Evolutionary conservation across 2,329 filamentous ascomycete genomes (phyloP).

Genomic region (Calonectria crousiana): DNA sequence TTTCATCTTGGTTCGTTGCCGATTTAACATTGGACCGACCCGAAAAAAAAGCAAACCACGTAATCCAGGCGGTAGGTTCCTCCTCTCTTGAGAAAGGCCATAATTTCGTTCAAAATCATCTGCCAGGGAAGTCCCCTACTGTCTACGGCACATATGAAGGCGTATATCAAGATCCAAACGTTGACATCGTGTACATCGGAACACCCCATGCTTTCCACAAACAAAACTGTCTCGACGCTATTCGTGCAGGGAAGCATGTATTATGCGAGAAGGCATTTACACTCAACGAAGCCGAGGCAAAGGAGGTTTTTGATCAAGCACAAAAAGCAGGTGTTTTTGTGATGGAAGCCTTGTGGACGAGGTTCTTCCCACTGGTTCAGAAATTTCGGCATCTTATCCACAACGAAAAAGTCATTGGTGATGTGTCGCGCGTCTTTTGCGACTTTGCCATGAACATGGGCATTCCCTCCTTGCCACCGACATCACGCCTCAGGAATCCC

Average conservation of each 20-base stretch:
- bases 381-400: conserved; percentile 51
- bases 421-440: conserved; percentile 52
- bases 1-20: conserved; percentile 50
- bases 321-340: conserved; percentile 53
- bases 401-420: conserved; percentile 53
- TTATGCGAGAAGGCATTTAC: conserved; percentile 60
- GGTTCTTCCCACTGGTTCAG: conserved; percentile 53
- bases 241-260: conserved; percentile 55
- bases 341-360: conserved; percentile 61
- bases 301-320: conserved; percentile 53
- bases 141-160: conserved; percentile 55
- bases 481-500: conserved; percentile 50
- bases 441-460: conserved; percentile 54
- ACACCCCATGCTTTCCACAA: conserved; percentile 58
- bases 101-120: conserved; percentile 52
- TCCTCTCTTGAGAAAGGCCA: conserved; percentile 52
- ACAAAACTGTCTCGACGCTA: conserved; percentile 55
- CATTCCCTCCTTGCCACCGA: conserved; percentile 44
- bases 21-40: conserved; percentile 54
- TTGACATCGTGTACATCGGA: conserved; percentile 59
- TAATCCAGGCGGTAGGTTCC: conserved; percentile 57
- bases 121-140: conserved; percentile 42
- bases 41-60: conserved; percentile 52
- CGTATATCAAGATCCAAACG: conserved; percentile 53
- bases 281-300: conserved; percentile 52